Base-by-base conservation (phyloP, 495 filamentous ascomycete genomes). In the Evernia prunastri region DNA sequence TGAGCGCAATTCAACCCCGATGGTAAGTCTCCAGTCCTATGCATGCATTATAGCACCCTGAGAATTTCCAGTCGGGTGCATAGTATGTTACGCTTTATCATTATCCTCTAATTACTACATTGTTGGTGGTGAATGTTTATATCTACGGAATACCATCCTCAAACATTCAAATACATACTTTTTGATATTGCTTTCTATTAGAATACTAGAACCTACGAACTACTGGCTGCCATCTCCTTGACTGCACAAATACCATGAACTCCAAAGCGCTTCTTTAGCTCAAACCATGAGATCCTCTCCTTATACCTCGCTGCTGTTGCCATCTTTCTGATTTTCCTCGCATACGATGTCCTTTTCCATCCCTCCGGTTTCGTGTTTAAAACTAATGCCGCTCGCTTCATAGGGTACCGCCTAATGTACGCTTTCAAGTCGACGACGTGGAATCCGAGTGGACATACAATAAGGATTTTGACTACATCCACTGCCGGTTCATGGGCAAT, bases 361-460 rank as follows among this genome's bases (percentile, higher is more conserved):
- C 57, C 43, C 51, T 56, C 61, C 36, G 17, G 25, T 10, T 27
- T 25, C 31, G 23, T 29, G 39, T n/a, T 35, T 58, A 56, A 25
- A 58, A 65, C 56, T 59, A 33, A 56, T 25, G 51, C 60, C 15
- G 23, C 20, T 20, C 25, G 61, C 15, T 15, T 27, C 18, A 56
- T 58, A 79, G 77, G 78, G 74, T 85, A 54, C 84, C 85, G 7
- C 83, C 84, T 23, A 88, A 88, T 66, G 82, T 86, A 66, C 80
- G 76, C 40, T 89, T 89, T 66, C 78, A 82, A 71, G 73, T 88
- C 40, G 84, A 86, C 69, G 83, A 88, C 69, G 81, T 82, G 45
- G 84, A 87, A 71, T 72, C 76, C 15, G 76, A 79, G 25, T 88
- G 85, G 85, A 74, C 77, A 3, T 80, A 78, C 56, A 61, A 71